Evolutionary conservation across 2,329 filamentous ascomycete species (phyloP).

Genomic region (Trichophyton schoenleinii): DNA sequence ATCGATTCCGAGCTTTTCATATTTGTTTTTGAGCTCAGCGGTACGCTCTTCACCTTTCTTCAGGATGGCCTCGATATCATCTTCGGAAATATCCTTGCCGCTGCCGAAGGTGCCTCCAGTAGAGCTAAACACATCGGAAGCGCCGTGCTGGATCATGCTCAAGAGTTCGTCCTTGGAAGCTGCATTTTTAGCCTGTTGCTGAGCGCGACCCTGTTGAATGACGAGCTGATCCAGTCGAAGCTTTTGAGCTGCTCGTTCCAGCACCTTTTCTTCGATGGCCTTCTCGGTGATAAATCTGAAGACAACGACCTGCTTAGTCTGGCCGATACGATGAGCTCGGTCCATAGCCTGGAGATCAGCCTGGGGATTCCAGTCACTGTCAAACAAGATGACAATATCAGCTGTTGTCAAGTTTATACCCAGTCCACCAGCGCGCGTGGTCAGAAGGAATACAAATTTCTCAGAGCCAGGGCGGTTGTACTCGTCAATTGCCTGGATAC

Average conservation of each 20-base stretch:
- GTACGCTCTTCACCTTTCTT: conserved; percentile 78
- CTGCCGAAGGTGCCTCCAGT: conserved; percentile 48
- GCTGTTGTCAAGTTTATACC: conserved; percentile 94
- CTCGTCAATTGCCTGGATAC: conserved; percentile 92
- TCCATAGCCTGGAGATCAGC: conserved; percentile 99
- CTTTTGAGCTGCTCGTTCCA: conserved; percentile 94
- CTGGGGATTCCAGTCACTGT: conserved; percentile 98
- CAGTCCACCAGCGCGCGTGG: conserved; percentile 85
- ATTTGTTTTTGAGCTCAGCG: conserved; percentile 79
- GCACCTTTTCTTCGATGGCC: conserved; percentile 94
- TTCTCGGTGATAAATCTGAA: conserved; percentile 97
- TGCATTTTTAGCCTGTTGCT: conserved; percentile 78
- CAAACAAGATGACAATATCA: conserved; percentile 91
- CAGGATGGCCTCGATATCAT: conserved; percentile 82
- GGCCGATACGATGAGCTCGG: conserved; percentile 92
- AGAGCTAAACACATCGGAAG: conserved; percentile 84
- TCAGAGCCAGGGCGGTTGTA: conserved; percentile 95
- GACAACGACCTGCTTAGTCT: conserved; percentile 94
- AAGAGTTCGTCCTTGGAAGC: conserved; percentile 93
- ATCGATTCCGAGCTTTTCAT: conserved; percentile 92
- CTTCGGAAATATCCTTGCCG: conserved; percentile 58
- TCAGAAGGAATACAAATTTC: conserved; percentile 91
- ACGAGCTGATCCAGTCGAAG: conserved; percentile 91
- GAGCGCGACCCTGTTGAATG: conserved; percentile 91
- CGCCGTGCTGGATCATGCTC: conserved; percentile 97